Conservation (phyloP, 2,329 filamentous ascomycete species). For the Ceratocystis harringtonii region DNA sequence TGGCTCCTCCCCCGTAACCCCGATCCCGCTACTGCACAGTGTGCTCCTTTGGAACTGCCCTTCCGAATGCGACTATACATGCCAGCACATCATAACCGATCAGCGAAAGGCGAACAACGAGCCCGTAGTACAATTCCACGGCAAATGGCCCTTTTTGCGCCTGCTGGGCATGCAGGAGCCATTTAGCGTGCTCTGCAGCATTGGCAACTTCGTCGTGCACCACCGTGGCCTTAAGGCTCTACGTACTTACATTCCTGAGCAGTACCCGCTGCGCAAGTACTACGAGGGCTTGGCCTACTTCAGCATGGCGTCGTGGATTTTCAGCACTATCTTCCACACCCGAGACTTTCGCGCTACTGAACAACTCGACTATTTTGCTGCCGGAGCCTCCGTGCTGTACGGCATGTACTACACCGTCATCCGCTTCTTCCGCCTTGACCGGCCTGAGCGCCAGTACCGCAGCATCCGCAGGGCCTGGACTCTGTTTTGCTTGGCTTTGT, state of each 20-base stretch:
- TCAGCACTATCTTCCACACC: slow-evolving; percentile 84
- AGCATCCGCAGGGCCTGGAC: slow-evolving; percentile 61
- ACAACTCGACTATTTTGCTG: slow-evolving; percentile 91
- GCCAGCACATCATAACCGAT: slow-evolving; percentile 81
- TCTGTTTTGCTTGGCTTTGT: slow-evolving; percentile 52
- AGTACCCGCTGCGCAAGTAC: slow-evolving; percentile 64
- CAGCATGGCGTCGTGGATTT: slow-evolving; percentile 70
- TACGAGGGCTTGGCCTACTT: slow-evolving; percentile 69
- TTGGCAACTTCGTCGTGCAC: slow-evolving; percentile 83
- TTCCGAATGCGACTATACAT: slow-evolving; percentile 93
- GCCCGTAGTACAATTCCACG: slow-evolving; percentile 80
- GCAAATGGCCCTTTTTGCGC: slow-evolving; percentile 94
- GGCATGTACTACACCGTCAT: slow-evolving; percentile 76
- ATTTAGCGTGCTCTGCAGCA: slow-evolving; percentile 80
- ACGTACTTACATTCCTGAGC: slow-evolving; percentile 50
- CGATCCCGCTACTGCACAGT: slow-evolving; percentile 64
- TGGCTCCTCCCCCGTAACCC: slow-evolving; percentile 28
- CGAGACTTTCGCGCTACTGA: slow-evolving; percentile 76
- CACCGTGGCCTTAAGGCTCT: slow-evolving; percentile 59
- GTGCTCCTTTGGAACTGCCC: slow-evolving; percentile 86
- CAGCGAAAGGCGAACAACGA: slow-evolving; percentile 50
- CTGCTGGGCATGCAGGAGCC: slow-evolving; percentile 90
- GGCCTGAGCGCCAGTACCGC: slow-evolving; percentile 28
- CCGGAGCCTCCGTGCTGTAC: slow-evolving; percentile 79
- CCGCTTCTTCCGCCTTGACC: slow-evolving; percentile 69